Evolutionary conservation across 2,329 filamentous ascomycete species (phyloP).

Genomic region (Aspergillus luchuensis): DNA sequence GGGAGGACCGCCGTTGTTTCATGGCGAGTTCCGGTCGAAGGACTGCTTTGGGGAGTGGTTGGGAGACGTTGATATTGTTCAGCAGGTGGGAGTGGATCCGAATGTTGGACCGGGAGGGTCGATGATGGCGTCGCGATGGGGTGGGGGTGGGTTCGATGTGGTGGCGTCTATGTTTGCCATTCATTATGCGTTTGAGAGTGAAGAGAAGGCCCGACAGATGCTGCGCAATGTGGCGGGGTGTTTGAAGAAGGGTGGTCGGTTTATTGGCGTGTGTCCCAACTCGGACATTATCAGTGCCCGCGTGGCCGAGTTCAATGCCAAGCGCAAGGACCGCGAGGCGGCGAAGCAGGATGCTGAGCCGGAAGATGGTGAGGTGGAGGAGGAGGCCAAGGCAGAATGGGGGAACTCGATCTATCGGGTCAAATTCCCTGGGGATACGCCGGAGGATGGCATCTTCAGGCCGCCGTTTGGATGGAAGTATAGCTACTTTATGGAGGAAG

Average conservation of each 20-base stretch:
- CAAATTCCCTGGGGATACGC: conserved; percentile 79
- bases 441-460: conserved; percentile 84
- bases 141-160: conserved; percentile 84
- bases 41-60: conserved; percentile 89
- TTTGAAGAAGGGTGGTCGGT: conserved; percentile 89
- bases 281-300: conserved; percentile 82
- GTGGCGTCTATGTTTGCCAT: conserved; percentile 99
- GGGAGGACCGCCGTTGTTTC: conserved; percentile 62
- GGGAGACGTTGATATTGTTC: conserved; percentile 77
- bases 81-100: conserved; percentile 82
- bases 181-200: conserved; percentile 96
- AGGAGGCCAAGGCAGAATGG: conserved; percentile 73
- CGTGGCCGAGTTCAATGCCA: conserved; percentile 75
- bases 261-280: conserved; percentile 96
- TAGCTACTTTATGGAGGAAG: conserved; percentile 92
- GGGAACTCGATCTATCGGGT: conserved; percentile 93
- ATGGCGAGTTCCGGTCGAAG: conserved; percentile 84
- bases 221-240: conserved; percentile 86
- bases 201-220: conserved; percentile 88
- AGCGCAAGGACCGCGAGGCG: conserved; percentile 47
- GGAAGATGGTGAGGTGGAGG: conserved; percentile 56
- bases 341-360: conserved; percentile 40
- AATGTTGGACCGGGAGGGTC: conserved; percentile 61
- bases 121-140: conserved; percentile 64
- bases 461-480: conserved; percentile 98